These are phyloP conservation scores for Rhodomyrtus tomentosa DNA, from an alignment of 345 rosid species.

Conservation along the genomic window DNA sequence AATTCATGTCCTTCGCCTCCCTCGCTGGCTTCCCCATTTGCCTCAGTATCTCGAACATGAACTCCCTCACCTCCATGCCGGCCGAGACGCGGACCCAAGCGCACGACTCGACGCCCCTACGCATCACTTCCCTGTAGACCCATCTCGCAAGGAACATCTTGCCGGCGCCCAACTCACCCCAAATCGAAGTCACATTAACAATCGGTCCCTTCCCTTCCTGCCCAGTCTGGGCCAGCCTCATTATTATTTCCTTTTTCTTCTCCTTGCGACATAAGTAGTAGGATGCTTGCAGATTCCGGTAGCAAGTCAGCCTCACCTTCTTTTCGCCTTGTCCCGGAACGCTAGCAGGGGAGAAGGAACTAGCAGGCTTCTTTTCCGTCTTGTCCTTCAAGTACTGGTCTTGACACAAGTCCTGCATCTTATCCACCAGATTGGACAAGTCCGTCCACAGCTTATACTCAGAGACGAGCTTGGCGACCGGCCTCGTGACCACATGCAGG, in stretches of 20 bases:
- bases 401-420: neutral
- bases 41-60: neutral
- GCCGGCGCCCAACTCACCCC: neutral
- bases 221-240: neutral
- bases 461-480: neutral
- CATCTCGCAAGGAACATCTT: neutral
- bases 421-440: neutral
- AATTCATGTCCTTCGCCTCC: neutral
- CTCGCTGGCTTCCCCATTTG: neutral
- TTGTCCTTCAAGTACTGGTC: neutral
- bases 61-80: neutral
- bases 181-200: neutral
- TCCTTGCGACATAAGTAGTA: neutral
- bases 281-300: neutral
- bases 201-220: rapidly evolving
- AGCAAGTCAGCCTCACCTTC: neutral
- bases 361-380: neutral
- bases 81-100: neutral
- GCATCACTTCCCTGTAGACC: neutral
- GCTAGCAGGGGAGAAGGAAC: neutral
- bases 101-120: neutral
- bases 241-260: neutral
- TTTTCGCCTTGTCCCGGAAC: neutral
- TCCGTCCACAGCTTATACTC: neutral
- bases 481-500: neutral